These are phyloP conservation scores for Lathyrus tuberosus DNA, from an alignment of 306 rosid species.

Conservation along the genomic window DNA sequence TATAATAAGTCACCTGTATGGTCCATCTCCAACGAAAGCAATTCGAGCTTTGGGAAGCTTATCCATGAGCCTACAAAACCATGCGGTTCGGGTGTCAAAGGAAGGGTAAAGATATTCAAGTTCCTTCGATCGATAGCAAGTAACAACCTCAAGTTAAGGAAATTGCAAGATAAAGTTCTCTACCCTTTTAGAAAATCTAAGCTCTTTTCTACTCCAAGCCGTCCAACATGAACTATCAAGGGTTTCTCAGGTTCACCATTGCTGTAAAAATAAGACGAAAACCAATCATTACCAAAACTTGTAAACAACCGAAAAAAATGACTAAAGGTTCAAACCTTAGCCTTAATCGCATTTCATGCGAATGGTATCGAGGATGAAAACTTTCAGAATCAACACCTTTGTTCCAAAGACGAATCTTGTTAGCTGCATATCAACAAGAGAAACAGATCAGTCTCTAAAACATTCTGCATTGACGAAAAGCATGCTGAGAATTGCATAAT, in stretches of 20 bases:
- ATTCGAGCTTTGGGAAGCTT: slow-evolving; percentile 86
- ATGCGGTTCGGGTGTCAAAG: slow-evolving; percentile 41
- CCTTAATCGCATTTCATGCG: slow-evolving; percentile 83
- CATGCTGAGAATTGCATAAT: background rate
- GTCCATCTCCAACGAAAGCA: slow-evolving; percentile 96
- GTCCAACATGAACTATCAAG: slow-evolving; percentile 90
- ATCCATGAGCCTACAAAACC: slow-evolving; percentile 78
- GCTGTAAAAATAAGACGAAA: slow-evolving; percentile 53
- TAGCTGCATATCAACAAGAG: slow-evolving; percentile 60
- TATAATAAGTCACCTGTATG: slow-evolving; percentile 69
- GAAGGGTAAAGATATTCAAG: slow-evolving; percentile 7
- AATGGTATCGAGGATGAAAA: slow-evolving; percentile 79
- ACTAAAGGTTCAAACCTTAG: slow-evolving; percentile 55
- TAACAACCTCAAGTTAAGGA: slow-evolving; percentile 1
- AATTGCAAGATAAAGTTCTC: slow-evolving; percentile 28
- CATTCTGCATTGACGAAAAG: slow-evolving; percentile 2
- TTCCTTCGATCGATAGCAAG: background rate
- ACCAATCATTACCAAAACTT: slow-evolving; percentile 20
- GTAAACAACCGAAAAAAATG: slow-evolving; percentile 14
- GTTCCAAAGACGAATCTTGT: slow-evolving; percentile 94
- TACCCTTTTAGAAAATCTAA: slow-evolving; percentile 92
- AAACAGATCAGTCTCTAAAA: slow-evolving; percentile 26
- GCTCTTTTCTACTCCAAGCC: slow-evolving; percentile 97
- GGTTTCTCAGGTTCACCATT: slow-evolving; percentile 89
- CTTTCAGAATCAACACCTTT: slow-evolving; percentile 96